Conservation (phyloP, 2,329 filamentous ascomycete genomes). For the Pseudogymnoascus sp. region DNA sequence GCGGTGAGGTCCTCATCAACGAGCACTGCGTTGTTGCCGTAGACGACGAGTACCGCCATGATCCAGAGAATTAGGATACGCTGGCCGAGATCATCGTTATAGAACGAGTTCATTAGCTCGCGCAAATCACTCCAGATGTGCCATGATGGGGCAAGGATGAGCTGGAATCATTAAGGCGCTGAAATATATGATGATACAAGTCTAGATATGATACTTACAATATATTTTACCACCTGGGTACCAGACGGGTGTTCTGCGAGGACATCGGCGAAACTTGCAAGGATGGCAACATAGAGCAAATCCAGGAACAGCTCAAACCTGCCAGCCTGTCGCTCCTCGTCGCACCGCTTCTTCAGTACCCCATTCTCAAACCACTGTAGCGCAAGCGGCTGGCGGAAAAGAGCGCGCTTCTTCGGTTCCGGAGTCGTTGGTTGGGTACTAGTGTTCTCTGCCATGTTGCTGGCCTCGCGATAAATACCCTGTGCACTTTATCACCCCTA, state of each 20-base stretch:
- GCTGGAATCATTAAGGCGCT: slow-evolving; percentile 12
- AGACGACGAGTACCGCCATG: slow-evolving; percentile 40
- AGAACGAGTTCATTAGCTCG: slow-evolving; percentile 44
- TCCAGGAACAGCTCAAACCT: slow-evolving; percentile 44
- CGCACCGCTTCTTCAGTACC: slow-evolving; percentile 9
- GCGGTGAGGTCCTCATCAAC: slow-evolving; percentile 36
- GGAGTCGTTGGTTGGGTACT: background rate
- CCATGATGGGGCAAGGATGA: slow-evolving; percentile 41
- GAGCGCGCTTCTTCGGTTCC: slow-evolving; percentile 4
- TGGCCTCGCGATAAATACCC: background rate
- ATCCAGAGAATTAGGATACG: slow-evolving; percentile 41
- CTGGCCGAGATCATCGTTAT: slow-evolving; percentile 41
- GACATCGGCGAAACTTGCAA: slow-evolving; percentile 42
- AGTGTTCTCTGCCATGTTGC: background rate
- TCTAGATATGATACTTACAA: slow-evolving; percentile 17
- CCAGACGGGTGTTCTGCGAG: slow-evolving; percentile 38
- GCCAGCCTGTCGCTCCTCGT: slow-evolving; percentile 13
- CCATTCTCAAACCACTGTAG: slow-evolving; percentile 15
- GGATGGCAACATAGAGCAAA: slow-evolving; percentile 40
- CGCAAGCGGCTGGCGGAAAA: slow-evolving; percentile 15
- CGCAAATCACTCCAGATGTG: slow-evolving; percentile 42
- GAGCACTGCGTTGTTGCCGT: slow-evolving; percentile 38
- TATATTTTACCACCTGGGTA: slow-evolving; percentile 37
- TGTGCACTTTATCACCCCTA: background rate
- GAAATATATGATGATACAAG: background rate